A percentile compares a stretch with the other conserved stretches of the same genome.
Evolutionary conservation across 805 yeast species (phyloP).

Genomic region (Ogataea ganodermae): DNA sequence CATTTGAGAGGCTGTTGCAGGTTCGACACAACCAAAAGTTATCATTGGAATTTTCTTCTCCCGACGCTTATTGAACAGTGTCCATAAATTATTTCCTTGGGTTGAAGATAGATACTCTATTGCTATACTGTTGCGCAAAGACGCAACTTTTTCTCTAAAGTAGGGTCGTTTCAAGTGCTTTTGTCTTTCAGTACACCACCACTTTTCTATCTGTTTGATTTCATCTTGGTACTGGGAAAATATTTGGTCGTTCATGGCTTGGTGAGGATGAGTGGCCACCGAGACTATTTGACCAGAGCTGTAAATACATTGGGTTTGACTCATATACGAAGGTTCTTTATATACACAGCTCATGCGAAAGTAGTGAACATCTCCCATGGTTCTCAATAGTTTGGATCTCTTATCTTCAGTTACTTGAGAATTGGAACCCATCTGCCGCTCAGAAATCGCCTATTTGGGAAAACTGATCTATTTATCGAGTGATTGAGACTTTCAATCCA

Average conservation of each 20-base stretch:
- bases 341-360: no score
- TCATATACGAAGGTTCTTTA: no score
- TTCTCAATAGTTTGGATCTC: no score
- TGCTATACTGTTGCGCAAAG: slow-evolving; percentile 52
- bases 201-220: slow-evolving; percentile 39
- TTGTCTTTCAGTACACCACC: slow-evolving; percentile 54
- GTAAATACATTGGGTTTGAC: not conserved
- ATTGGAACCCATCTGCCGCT: not conserved
- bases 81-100: slow-evolving; percentile 55
- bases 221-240: slow-evolving; percentile 14
- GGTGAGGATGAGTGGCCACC: no score
- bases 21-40: slow-evolving; percentile 63
- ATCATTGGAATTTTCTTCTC: slow-evolving; percentile 48
- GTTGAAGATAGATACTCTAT: slow-evolving; percentile 46
- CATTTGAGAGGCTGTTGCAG: slow-evolving; percentile 61
- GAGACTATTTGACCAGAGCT: no score
- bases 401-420: no score
- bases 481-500: not conserved
- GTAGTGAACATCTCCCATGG: no score
- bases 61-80: slow-evolving; percentile 43
- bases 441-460: slow-evolving; percentile 1
- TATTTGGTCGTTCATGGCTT: slow-evolving; percentile 7
- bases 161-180: slow-evolving; percentile 52
- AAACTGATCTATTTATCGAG: not conserved
- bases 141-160: slow-evolving; percentile 51